Base-by-base conservation (phyloP, 805 yeast species). In the Kodamaea leandrae region DNA sequence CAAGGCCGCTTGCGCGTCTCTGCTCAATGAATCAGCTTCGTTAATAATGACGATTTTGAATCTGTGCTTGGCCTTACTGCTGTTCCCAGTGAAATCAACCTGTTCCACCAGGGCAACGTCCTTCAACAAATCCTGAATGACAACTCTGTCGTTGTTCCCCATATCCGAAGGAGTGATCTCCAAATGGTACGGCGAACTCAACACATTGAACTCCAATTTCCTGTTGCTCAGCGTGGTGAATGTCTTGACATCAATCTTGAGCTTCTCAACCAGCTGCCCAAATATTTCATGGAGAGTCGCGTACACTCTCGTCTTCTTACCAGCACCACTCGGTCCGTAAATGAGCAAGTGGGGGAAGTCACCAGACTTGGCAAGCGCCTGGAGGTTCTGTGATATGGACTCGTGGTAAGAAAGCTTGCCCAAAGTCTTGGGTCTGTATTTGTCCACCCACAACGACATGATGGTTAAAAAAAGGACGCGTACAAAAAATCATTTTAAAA, bases 381-480 rank as follows among this genome's bases (percentile, higher is more conserved):
- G 62, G 25, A 93, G 67, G 43, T 83, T 76, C 26, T 68, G 60
- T 0, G 96, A 79, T 20, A 90, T 76, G 3, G 72, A 74, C 0
- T 62, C 63, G 55, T 89, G 95, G 58, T 76, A 90, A 39, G 82
- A 78, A 34, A 93, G 69, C 18, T 71, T 72, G 2, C 72, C 76
- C 37, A 93, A 69, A 1, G 71, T 66, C 46, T 69, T 77, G 6
- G 99, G 99, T 50, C 97, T 77, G 62, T 89, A 82, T 51, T 89
- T 88, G 61, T 93, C 98, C 6, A 95, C 96, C 99, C 99, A 93
- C 60, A 93, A 75, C 5, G 96, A 84, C 96, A 90, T 90, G 37
- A 41, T 30, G 32, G n/a, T 25, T 10, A 17, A 18, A n/a, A 27
- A 27, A 35, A 15, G 15, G 35, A 44, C 47, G 47, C 44, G 47